These are phyloP conservation scores for Trypanosoma cruzi DNA, from an alignment of 208 protist species.

Conservation along the genomic window DNA sequence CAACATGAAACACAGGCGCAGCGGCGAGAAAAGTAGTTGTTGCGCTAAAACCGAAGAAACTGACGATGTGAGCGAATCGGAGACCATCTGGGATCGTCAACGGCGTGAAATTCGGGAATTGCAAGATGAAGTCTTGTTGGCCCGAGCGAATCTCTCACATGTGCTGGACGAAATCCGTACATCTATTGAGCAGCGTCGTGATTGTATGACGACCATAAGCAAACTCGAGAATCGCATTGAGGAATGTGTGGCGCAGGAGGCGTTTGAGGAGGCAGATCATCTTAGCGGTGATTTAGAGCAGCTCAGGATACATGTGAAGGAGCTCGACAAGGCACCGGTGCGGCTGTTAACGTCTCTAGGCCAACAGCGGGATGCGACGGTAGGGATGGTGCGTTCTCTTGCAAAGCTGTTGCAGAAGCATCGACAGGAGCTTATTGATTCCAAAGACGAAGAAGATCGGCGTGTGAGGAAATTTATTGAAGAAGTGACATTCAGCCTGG, in stretches of 20 bases:
- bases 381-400: conserved; percentile 10
- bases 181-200: conserved; percentile 20
- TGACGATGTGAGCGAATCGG: neutral
- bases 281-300: conserved; percentile 21
- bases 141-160: conserved; percentile 15
- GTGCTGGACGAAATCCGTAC: conserved; percentile 14
- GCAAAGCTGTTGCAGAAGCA: conserved; percentile 16
- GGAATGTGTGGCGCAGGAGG: conserved; percentile 31
- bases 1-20: neutral
- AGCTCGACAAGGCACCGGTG: conserved; percentile 20
- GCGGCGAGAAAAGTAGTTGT: neutral
- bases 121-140: conserved; percentile 12
- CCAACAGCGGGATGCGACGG: conserved; percentile 19
- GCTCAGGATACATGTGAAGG: neutral
- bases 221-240: conserved; percentile 28
- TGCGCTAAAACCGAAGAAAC: neutral
- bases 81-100: conserved; percentile 19
- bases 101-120: conserved; percentile 18
- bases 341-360: conserved; percentile 4
- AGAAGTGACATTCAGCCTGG: conserved; percentile 26
- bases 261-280: conserved; percentile 37
- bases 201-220: neutral
- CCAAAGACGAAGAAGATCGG: conserved; percentile 28
- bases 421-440: conserved; percentile 26
- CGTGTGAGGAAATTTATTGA: conserved; percentile 20